Evolutionary conservation across 164 flowering plant species (phyloP).

Genomic region (Vitis amurensis): DNA sequence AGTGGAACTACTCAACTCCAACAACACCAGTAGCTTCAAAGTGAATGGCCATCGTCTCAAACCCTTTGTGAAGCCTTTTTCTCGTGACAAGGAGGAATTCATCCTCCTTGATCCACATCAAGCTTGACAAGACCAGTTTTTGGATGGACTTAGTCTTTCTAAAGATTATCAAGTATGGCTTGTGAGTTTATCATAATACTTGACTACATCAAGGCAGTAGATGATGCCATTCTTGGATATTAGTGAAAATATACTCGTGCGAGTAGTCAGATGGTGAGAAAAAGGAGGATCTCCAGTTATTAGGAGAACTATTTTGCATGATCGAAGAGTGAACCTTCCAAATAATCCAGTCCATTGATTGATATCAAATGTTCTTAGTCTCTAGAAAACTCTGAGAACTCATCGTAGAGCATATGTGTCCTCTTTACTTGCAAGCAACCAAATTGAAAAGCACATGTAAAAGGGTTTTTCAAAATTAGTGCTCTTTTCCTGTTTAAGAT

Average conservation of each 20-base stretch:
- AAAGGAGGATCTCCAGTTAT: slow-evolving; percentile 61
- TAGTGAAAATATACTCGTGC: slow-evolving; percentile 32
- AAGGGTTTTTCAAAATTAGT: too few species aligned
- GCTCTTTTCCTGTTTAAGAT: background rate
- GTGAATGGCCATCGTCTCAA: too few species aligned
- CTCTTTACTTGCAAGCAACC: slow-evolving; percentile 54
- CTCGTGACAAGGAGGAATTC: too few species aligned
- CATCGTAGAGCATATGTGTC: slow-evolving; percentile 58
- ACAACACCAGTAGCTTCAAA: too few species aligned
- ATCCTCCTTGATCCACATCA: too few species aligned
- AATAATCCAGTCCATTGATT: too few species aligned
- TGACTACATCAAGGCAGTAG: slow-evolving; percentile 73
- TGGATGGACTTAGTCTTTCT: too few species aligned
- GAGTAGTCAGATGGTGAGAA: slow-evolving; percentile 49
- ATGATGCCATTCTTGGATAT: slow-evolving; percentile 40
- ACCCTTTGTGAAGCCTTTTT: too few species aligned
- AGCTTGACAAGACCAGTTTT: too few species aligned
- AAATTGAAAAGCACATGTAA: background rate
- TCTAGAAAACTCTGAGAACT: slow-evolving; percentile 49
- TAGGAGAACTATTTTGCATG: slow-evolving; percentile 34
- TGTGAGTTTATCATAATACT: slow-evolving; percentile 51
- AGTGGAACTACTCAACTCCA: too few species aligned
- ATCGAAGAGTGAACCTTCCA: too few species aligned
- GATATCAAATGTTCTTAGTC: too few species aligned
- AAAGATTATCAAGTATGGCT: background rate